Percentiles rank a stretch among this genome's conserved stretches.
phyloP scores from a whole-genome alignment of 306 rosid species.

The Sicyos edulis region DNA sequence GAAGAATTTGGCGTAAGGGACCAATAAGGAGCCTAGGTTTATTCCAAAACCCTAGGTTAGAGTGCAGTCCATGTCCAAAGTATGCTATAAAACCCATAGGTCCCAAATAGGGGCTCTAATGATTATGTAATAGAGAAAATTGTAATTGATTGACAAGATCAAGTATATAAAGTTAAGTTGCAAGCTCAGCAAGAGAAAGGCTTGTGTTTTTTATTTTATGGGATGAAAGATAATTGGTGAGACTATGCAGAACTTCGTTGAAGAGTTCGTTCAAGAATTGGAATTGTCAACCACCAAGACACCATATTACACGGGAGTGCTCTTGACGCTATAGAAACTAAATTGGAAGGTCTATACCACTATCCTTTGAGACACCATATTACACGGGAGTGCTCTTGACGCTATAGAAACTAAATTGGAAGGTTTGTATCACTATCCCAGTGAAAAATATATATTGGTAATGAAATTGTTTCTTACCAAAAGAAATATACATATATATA shows the following conservation, averaged over 20 bases:
- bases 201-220: neutral
- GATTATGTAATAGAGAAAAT: neutral
- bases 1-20: neutral
- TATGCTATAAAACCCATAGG: neutral
- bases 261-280: conserved; percentile 3
- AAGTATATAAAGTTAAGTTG: neutral
- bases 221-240: neutral
- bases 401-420: neutral
- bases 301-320: neutral
- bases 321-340: neutral
- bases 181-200: neutral
- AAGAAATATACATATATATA: no score
- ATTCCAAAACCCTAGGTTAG: neutral
- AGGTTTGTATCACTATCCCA: neutral
- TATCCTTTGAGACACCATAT: neutral
- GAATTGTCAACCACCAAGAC: neutral
- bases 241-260: neutral
- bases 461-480: no score
- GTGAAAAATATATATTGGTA: neutral
- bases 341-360: neutral
- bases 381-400: neutral
- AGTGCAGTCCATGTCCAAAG: neutral
- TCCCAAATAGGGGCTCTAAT: neutral
- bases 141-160: neutral
- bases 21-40: neutral